Conservation (phyloP, 1,139 yeast genomes). For the Blastobotrys persicus region DNA sequence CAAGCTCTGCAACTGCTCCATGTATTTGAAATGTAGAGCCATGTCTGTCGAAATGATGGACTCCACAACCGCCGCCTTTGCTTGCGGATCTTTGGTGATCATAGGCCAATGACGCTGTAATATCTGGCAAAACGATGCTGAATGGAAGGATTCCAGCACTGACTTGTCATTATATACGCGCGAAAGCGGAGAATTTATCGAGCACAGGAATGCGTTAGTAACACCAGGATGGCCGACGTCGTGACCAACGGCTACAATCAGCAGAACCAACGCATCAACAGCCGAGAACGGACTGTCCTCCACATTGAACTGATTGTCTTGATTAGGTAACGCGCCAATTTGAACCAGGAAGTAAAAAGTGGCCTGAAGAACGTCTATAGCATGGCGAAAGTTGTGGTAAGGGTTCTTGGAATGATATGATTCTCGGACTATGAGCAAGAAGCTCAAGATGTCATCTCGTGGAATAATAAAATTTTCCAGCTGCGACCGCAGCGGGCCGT, state of each 20-base stretch:
- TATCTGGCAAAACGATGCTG: constrained; percentile 64
- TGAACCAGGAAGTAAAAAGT: constrained; percentile 62
- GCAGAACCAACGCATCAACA: constrained; percentile 54
- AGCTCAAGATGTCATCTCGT: constrained; percentile 51
- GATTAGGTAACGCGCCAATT: constrained; percentile 46
- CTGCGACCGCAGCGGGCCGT: constrained; percentile 10
- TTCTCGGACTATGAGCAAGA: constrained; percentile 65
- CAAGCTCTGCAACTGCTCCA: constrained; percentile 36
- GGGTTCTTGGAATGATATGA: constrained; percentile 82
- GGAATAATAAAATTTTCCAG: constrained; percentile 10
- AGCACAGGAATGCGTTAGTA: constrained; percentile 69
- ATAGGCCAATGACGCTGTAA: constrained; percentile 63
- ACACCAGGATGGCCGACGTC: constrained; percentile 97
- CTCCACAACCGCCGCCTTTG: constrained; percentile 29
- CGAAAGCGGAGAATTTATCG: constrained; percentile 65
- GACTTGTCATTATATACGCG: constrained; percentile 60
- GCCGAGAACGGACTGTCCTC: constrained; percentile 29
- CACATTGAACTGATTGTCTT: constrained; percentile 1
- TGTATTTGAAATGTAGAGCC: constrained; percentile 82
- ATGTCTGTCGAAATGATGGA: constrained; percentile 85
- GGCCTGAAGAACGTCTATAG: constrained; percentile 92
- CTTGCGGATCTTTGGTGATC: background rate
- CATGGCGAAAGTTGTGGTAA: constrained; percentile 94
- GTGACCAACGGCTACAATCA: constrained; percentile 88
- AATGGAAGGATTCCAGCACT: constrained; percentile 81